Conservation (phyloP, 345 rosid genomes). For the Noccaea caerulescens region DNA sequence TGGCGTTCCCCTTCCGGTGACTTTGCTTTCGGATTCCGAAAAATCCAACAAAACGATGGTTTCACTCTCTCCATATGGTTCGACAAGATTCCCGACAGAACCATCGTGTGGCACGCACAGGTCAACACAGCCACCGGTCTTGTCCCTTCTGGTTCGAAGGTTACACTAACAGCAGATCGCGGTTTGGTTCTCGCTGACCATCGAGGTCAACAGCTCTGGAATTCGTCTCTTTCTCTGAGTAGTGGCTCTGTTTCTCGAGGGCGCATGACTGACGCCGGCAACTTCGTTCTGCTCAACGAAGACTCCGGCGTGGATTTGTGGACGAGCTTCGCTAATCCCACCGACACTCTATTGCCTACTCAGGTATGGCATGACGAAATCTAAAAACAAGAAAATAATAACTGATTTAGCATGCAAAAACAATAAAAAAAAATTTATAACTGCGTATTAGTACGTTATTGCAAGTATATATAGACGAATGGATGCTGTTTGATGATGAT, state of each 20-base stretch:
- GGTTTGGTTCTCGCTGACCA: conserved; percentile 49
- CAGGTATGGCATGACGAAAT: conserved; percentile 31
- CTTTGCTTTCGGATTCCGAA: conserved; percentile 44
- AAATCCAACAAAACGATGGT: conserved; percentile 7
- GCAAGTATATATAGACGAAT: not conserved
- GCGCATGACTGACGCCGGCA: conserved; percentile 59
- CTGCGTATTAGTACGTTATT: too few relatives aligned
- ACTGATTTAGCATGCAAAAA: too few relatives aligned
- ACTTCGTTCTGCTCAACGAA: conserved; percentile 46
- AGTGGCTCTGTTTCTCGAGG: conserved; percentile 45
- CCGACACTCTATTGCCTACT: conserved; percentile 60
- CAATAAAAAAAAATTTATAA: too few relatives aligned
- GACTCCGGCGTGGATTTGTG: conserved; percentile 39
- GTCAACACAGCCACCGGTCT: conserved; percentile 19
- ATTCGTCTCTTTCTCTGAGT: not conserved
- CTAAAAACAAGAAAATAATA: too few relatives aligned
- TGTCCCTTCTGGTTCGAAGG: conserved; percentile 48
- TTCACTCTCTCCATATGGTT: conserved; percentile 47
- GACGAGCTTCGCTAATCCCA: conserved; percentile 56
- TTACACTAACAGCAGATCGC: conserved; percentile 45
- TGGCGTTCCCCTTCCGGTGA: conserved; percentile 38
- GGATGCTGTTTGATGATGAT: not conserved
- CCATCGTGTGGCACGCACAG: conserved; percentile 39
- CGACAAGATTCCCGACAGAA: conserved; percentile 35
- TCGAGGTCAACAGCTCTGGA: conserved; percentile 42